A percentile compares a stretch with the other conserved stretches of the same genome.
Evolutionary conservation across 2,329 filamentous ascomycete genomes (phyloP).

Genomic region (Trichophyton mentagrophytes): DNA sequence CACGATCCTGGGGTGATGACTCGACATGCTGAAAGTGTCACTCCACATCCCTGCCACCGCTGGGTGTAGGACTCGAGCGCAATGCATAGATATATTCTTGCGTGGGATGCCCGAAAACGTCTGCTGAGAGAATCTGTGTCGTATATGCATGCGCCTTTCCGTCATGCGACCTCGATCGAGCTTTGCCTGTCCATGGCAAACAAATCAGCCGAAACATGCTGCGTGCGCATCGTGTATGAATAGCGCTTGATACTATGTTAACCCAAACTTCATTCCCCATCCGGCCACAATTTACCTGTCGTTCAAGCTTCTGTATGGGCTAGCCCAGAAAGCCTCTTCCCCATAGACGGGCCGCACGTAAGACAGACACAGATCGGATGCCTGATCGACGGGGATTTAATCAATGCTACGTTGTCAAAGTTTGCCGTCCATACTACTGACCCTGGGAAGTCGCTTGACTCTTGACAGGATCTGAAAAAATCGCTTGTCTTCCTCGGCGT

Average conservation of each 20-base stretch:
- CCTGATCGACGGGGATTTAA: not conserved
- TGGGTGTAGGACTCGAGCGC: not conserved
- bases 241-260: not conserved
- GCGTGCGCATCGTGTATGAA: not conserved
- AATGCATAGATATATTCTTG: not conserved
- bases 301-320: constrained; percentile 1
- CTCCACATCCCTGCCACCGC: not conserved
- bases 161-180: constrained; percentile 3
- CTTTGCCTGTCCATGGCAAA: not conserved
- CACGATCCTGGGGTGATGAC: not conserved
- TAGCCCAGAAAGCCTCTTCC: not conserved
- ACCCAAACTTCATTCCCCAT: constrained; percentile 4
- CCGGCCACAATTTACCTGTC: not conserved
- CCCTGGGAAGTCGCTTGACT: not conserved
- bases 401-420: constrained; percentile 2
- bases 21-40: not conserved
- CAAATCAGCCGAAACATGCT: constrained; percentile 1
- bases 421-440: not conserved
- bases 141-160: constrained; percentile 3
- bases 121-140: not conserved
- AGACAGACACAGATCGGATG: constrained; percentile 5
- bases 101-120: constrained; percentile 1
- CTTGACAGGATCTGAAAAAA: not conserved
- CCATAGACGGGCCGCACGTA: constrained; percentile 5
- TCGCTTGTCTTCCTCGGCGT: not conserved